phyloP scores from a whole-genome alignment of 768 basidiomycete genomes.

The Psilocybe sp. region DNA sequence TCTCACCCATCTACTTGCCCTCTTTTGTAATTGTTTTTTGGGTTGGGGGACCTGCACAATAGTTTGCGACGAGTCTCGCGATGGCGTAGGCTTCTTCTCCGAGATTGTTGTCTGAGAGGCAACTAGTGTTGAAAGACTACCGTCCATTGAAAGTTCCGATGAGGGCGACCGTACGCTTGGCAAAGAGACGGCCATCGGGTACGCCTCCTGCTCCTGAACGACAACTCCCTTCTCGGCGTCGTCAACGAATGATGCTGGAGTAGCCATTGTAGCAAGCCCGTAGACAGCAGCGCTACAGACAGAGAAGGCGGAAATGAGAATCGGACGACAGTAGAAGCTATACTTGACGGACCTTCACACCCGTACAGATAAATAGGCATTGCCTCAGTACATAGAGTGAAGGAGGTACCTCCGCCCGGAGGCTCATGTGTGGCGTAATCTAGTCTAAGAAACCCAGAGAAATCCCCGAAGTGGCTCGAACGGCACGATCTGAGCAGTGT shows the following conservation, averaged over 20 bases:
- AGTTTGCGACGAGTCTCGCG: slow-evolving; percentile 1
- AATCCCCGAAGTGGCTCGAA: slow-evolving; percentile 30
- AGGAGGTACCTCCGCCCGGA: slow-evolving; percentile 6
- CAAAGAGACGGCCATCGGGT: slow-evolving; percentile 19
- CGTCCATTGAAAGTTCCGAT: slow-evolving; percentile 3
- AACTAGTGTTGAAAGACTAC: neutral
- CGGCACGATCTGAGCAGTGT: slow-evolving; percentile 16
- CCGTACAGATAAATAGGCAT: no score
- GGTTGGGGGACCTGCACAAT: slow-evolving; percentile 3
- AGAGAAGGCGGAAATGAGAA: slow-evolving; percentile 6
- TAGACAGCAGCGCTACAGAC: slow-evolving; percentile 14
- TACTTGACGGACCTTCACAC: no score
- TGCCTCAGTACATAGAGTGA: no score
- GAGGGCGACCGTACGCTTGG: slow-evolving; percentile 10
- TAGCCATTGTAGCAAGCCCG: neutral
- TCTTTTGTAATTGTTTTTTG: slow-evolving; percentile 22
- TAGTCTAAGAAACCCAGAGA: slow-evolving; percentile 32
- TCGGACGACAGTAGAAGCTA: neutral
- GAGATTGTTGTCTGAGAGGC: slow-evolving; percentile 1
- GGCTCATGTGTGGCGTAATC: slow-evolving; percentile 29
- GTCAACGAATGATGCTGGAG: slow-evolving; percentile 22
- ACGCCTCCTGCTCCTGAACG: slow-evolving; percentile 21
- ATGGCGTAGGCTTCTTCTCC: slow-evolving; percentile 1
- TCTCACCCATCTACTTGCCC: slow-evolving; percentile 53
- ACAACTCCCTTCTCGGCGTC: slow-evolving; percentile 36